Percentiles rank a stretch among this genome's conserved stretches.
Conservation (phyloP, 208 protist genomes). For the Leishmania turanica region DNA sequence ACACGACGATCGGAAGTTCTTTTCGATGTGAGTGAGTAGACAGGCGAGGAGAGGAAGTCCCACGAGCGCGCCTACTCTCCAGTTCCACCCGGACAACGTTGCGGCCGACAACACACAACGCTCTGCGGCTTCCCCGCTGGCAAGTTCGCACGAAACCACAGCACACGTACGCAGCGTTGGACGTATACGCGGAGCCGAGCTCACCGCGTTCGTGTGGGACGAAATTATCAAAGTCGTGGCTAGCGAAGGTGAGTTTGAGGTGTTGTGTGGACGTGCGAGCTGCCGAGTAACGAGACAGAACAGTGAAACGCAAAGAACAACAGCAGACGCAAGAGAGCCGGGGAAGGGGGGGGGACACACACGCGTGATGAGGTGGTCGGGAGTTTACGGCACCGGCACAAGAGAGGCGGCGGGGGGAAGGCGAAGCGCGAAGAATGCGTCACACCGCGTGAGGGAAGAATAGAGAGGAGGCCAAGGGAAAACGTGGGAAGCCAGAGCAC, state of each 20-base stretch:
- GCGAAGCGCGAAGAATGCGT: background rate
- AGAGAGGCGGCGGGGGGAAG: background rate
- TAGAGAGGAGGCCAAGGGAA: background rate
- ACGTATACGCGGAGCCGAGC: background rate
- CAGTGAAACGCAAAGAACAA: background rate
- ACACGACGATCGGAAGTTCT: background rate
- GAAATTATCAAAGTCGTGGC: background rate
- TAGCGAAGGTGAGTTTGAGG: background rate
- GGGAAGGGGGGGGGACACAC: background rate
- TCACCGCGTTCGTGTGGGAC: background rate
- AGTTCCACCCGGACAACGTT: background rate
- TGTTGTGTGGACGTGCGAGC: background rate
- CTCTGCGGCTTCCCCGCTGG: background rate
- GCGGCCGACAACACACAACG: background rate
- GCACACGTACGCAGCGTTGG: background rate
- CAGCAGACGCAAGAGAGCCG: background rate
- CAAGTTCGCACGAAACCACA: background rate
- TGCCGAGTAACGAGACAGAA: background rate
- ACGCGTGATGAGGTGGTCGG: background rate
- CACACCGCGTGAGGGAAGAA: background rate
- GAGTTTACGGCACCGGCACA: background rate
- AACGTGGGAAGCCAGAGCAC: background rate
- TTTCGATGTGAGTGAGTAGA: background rate
- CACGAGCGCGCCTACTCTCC: background rate
- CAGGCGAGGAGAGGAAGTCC: background rate